Base-by-base conservation (phyloP, 805 yeast species). In the Candida taoyuanica region DNA sequence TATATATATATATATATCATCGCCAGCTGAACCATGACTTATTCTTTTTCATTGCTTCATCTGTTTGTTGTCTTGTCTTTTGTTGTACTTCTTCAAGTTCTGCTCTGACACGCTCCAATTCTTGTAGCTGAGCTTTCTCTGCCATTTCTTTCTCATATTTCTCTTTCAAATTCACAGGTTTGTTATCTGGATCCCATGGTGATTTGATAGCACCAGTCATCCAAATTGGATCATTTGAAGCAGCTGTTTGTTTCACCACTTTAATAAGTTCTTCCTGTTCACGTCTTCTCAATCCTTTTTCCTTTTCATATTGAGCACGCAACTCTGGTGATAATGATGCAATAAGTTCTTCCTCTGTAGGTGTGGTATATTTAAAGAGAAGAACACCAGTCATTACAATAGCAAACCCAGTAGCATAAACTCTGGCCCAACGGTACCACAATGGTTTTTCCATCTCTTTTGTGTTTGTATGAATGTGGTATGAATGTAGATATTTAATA, bases 171-270 rank as follows among this genome's bases (percentile, higher is more conserved):
- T 70, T 54, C 23, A 50, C 48, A 29, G 44, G 50, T 35, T 55
- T 55, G n/a, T 48, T 47, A 14, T 56, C 54, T 16, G 44, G 50
- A 28, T 73, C 91, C 73, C 84, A 82, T 0, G 94, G 93, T 1
- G 81, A 72, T 31, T 67, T 63, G 27, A 85, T 71, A 1, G 77
- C 66, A 0, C 89, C 94, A 0, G 94, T 78, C 56, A 74, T 81
- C 95, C 95, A 85, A 34, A 84, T 76, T 0, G 95, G 95, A 39
- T 83, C 87, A 48, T 78, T 70, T 13, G 87, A 78, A 1, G 72
- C 68, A 3, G 86, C 62, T 0, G 93, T 83, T 44, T 71, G 55
- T 40, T 72, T 65, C 1, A 76, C 89, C 18, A 82, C 76, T 46
- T 74, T 74, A 73, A 82, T 81, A 45, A 85, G 58, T 52, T 76